These are phyloP conservation scores for Gypsophila paniculata DNA, from an alignment of 179 eudicot species.

Conservation along the genomic window DNA sequence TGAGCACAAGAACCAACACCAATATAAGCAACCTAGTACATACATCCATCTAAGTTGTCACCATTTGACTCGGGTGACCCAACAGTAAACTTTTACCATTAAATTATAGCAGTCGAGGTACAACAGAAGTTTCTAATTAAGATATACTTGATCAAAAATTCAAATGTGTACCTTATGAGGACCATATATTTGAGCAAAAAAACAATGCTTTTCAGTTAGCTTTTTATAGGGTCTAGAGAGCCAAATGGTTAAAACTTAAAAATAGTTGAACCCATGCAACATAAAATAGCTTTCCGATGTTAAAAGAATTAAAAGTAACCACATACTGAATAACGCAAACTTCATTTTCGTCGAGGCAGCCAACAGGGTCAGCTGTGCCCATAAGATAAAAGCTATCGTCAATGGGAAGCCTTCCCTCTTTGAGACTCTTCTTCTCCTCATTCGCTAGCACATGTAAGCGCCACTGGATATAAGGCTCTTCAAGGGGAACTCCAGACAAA, in stretches of 20 bases:
- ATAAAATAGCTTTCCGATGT: neutral
- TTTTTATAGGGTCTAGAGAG: no score
- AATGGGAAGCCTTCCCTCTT: slow-evolving; percentile 57
- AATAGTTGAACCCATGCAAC: no score
- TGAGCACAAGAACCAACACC: neutral
- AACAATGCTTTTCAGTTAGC: no score
- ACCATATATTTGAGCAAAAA: no score
- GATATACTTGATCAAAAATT: no score
- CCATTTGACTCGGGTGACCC: neutral
- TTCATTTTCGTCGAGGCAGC: slow-evolving; percentile 44
- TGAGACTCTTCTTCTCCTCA: slow-evolving; percentile 49
- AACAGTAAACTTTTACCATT: neutral
- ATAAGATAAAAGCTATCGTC: slow-evolving; percentile 64
- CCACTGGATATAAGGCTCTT: slow-evolving; percentile 53
- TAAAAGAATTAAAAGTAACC: neutral
- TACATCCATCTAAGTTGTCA: neutral
- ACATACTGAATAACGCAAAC: slow-evolving; percentile 79
- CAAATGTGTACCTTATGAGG: no score
- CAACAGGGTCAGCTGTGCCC: slow-evolving; percentile 86
- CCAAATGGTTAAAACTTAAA: neutral
- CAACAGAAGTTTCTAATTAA: no score
- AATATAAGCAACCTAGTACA: slow-evolving; percentile 1
- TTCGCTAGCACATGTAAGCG: slow-evolving; percentile 41
- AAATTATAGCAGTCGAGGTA: no score
- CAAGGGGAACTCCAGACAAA: slow-evolving; percentile 61